Evolutionary conservation across 768 basidiomycete species (phyloP).

Genomic region (Podaxis pistillaris): DNA sequence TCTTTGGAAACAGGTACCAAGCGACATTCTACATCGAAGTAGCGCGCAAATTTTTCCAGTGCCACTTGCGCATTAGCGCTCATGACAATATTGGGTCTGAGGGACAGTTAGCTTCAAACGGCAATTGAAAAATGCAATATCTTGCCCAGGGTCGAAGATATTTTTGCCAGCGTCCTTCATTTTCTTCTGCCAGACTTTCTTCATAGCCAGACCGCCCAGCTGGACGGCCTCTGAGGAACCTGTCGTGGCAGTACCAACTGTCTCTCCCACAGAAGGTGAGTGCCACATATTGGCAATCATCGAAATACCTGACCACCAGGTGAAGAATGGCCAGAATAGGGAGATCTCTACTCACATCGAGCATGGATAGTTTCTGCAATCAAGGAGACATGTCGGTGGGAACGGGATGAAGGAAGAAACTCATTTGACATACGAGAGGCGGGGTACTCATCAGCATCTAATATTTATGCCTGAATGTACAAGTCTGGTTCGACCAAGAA

Average conservation of each 20-base stretch:
- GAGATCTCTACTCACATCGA: conserved; percentile 35
- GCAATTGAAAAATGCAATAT: not conserved
- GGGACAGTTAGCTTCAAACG: not conserved
- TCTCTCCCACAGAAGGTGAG: conserved; percentile 58
- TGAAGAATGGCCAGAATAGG: not conserved
- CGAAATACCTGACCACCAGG: conserved; percentile 35
- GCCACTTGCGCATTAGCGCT: conserved; percentile 75
- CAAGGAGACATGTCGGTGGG: not conserved
- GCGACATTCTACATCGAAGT: conserved; percentile 67
- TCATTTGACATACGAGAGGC: conserved; percentile 43
- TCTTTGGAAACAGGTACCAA: conserved; percentile 51
- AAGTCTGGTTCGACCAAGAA: not conserved
- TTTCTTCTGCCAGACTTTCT: conserved; percentile 66
- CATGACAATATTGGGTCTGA: conserved; percentile 62
- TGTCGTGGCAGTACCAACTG: conserved; percentile 70
- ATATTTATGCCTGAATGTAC: not conserved
- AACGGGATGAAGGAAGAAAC: not conserved
- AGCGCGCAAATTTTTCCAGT: conserved; percentile 69
- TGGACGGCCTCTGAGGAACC: conserved; percentile 72
- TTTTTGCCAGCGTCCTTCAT: conserved; percentile 65
- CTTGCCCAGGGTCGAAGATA: conserved; percentile 76
- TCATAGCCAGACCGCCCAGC: conserved; percentile 76
- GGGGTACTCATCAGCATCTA: conserved; percentile 63
- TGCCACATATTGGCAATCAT: conserved; percentile 67
- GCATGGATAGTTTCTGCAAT: conserved; percentile 48